A percentile compares a stretch with the other conserved stretches of the same genome.
These are phyloP conservation scores for Scytalidium sp. DNA, from an alignment of 2,329 filamentous ascomycete species.

Conservation along the genomic window DNA sequence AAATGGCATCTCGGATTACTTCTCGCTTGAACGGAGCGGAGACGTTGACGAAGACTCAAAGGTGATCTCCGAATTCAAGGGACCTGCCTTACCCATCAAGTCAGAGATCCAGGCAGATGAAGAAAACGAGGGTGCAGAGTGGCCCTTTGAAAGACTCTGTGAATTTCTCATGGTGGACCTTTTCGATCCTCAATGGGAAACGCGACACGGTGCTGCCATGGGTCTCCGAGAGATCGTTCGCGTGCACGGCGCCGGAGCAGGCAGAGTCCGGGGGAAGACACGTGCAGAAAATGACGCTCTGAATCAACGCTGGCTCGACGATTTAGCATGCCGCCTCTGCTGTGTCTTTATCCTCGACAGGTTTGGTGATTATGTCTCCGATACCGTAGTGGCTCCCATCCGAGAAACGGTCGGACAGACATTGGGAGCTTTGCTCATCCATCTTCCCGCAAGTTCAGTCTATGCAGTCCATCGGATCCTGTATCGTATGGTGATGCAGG, in stretches of 20 bases:
- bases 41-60: constrained; percentile 87
- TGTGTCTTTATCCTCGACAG: constrained; percentile 97
- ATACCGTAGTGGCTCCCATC: constrained; percentile 95
- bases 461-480: constrained; percentile 81
- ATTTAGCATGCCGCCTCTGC: constrained; percentile 90
- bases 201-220: constrained; percentile 93
- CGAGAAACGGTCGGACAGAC: constrained; percentile 94
- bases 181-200: constrained; percentile 93
- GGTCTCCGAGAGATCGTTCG: constrained; percentile 87
- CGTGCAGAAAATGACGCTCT: constrained; percentile 71
- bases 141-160: constrained; percentile 92
- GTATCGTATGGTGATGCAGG: constrained; percentile 88
- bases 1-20: constrained; percentile 76
- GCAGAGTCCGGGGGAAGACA: constrained; percentile 68
- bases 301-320: constrained; percentile 87
- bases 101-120: constrained; percentile 79
- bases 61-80: constrained; percentile 94
- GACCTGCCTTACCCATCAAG: constrained; percentile 74
- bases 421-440: constrained; percentile 81
- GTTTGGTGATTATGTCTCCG: constrained; percentile 96
- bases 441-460: constrained; percentile 76
- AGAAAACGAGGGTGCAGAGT: constrained; percentile 75
- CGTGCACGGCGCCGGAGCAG: constrained; percentile 87
- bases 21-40: constrained; percentile 76
- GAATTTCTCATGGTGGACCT: constrained; percentile 92